A percentile compares a stretch with the other conserved stretches of the same genome.
Conservation (phyloP, 176 grass and related monocot species). For the Dendrocalamus sinicus region DNA sequence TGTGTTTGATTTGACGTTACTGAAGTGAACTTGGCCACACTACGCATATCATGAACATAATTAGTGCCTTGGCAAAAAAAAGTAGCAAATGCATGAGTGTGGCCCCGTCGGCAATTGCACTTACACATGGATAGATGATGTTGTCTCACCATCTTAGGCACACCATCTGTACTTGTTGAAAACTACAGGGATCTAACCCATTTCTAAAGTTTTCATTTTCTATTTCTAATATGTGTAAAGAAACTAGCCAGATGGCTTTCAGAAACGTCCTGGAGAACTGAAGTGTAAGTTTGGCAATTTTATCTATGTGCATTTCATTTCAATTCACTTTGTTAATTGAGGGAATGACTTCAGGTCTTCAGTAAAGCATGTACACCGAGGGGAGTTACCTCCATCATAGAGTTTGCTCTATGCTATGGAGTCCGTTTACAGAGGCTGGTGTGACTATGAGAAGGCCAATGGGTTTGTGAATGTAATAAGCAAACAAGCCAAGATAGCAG, state of each 20-base stretch:
- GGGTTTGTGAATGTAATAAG: not conserved
- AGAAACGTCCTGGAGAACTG: not conserved
- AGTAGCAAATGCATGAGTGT: conserved; percentile 3
- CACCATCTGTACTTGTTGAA: conserved; percentile 35
- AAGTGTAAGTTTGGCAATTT: not conserved
- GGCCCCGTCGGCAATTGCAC: not conserved
- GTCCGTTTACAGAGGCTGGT: not conserved
- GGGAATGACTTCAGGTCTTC: not conserved
- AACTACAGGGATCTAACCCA: conserved; percentile 25
- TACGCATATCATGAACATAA: conserved; percentile 9
- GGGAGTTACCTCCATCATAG: conserved; percentile 1
- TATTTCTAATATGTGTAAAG: conserved; percentile 8
- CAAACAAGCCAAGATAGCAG: not conserved
- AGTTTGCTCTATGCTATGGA: not conserved
- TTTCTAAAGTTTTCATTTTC: conserved; percentile 8
- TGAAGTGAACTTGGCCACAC: conserved; percentile 3
- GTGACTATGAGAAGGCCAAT: conserved; percentile 7
- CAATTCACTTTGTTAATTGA: not conserved
- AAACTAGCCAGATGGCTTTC: not conserved
- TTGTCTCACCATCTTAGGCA: conserved; percentile 29
- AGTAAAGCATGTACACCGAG: not conserved
- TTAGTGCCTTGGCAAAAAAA: conserved; percentile 16
- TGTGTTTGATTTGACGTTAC: not conserved
- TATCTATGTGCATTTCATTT: not conserved
- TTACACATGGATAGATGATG: not conserved